Conservation (phyloP, 225 moss, liverwort and hornwort genomes). For the Polytrichum commune region DNA sequence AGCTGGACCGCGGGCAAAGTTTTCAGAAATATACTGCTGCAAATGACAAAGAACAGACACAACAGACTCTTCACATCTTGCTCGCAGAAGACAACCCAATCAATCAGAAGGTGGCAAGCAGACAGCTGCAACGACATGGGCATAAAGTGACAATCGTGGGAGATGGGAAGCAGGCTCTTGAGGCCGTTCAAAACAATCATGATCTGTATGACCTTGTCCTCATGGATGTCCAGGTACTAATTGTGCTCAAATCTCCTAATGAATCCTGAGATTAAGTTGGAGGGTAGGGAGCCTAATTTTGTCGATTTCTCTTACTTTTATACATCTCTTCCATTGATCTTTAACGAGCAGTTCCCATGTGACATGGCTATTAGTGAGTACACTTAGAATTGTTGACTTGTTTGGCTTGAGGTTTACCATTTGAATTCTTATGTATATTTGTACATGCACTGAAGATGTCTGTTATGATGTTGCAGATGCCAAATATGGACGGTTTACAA, state of each 20-base stretch:
- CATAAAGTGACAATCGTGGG: constrained; percentile 69
- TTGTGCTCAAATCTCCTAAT: no score
- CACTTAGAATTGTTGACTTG: no score
- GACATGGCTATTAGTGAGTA: no score
- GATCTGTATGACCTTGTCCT: constrained; percentile 75
- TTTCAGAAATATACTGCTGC: constrained; percentile 12
- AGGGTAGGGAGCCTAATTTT: no score
- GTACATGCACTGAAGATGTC: no score
- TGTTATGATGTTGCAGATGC: constrained; percentile 54
- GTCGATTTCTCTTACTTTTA: no score
- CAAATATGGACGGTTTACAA: constrained; percentile 74
- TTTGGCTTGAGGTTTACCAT: no score
- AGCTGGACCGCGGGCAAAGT: constrained; percentile 9
- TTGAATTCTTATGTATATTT: no score
- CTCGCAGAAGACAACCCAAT: constrained; percentile 86
- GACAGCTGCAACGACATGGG: constrained; percentile 77
- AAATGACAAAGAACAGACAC: constrained; percentile 13
- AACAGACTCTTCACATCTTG: constrained; percentile 45
- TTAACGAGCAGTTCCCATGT: no score
- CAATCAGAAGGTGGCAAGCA: constrained; percentile 79
- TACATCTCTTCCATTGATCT: no score
- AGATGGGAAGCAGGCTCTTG: constrained; percentile 75
- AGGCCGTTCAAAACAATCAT: constrained; percentile 45
- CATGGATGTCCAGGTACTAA: constrained; percentile 88
- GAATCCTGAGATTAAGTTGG: no score